Conservation (phyloP, 305 asterid species). For the Solanum hybrid region DNA sequence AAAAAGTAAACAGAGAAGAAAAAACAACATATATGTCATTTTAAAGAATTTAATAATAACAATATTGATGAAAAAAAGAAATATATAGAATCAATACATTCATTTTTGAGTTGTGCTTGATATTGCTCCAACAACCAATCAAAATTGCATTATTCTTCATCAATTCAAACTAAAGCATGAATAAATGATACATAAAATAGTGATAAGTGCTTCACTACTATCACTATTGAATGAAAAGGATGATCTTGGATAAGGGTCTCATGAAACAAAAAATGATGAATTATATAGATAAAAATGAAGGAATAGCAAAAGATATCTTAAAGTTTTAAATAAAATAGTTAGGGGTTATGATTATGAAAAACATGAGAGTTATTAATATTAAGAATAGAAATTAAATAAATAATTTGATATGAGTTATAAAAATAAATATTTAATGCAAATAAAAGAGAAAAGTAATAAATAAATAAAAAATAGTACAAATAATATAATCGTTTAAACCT, state of each 20-base stretch:
- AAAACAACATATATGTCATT: background rate
- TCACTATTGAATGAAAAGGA: background rate
- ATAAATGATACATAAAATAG: background rate
- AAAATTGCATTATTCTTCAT: background rate
- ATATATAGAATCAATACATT: background rate
- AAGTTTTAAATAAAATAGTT: background rate
- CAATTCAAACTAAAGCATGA: background rate
- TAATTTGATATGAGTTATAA: no score
- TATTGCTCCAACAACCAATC: background rate
- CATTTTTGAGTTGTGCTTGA: background rate
- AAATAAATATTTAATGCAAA: no score
- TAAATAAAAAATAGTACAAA: no score
- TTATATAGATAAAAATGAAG: no score
- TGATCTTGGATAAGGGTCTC: no score
- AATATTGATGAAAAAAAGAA: no score
- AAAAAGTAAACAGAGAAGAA: background rate
- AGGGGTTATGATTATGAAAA: background rate
- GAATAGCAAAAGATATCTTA: background rate
- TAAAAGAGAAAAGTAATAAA: no score
- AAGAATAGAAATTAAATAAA: background rate
- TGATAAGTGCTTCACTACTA: background rate
- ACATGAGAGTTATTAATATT: background rate
- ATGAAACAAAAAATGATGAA: no score
- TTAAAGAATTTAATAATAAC: no score
- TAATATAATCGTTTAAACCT: no score